phyloP scores from a whole-genome alignment of 768 basidiomycete genomes.

The Leccinum olivaceopallidum region DNA sequence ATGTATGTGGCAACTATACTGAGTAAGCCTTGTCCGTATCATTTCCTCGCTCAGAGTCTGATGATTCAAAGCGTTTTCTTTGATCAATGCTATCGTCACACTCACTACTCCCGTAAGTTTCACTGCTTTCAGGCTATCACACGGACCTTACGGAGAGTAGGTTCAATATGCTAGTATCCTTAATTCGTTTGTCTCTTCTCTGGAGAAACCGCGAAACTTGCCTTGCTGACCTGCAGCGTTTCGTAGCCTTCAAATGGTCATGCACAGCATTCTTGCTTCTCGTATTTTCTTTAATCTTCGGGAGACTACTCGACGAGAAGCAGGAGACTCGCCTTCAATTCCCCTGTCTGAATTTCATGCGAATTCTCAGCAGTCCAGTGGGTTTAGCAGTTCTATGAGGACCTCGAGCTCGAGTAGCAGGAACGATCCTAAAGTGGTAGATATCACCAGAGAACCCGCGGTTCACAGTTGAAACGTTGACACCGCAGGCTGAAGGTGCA shows the following conservation, averaged over 20 bases:
- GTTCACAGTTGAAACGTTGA: neutral
- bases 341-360: conserved; percentile 16
- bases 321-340: neutral
- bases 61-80: conserved; percentile 15
- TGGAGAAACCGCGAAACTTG: neutral
- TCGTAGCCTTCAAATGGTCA: conserved; percentile 21
- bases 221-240: neutral
- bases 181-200: conserved; percentile 16
- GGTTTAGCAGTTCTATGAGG: conserved; percentile 1
- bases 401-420: neutral
- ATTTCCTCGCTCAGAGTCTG: neutral
- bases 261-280: conserved; percentile 27
- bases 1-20: conserved; percentile 21
- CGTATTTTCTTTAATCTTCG: conserved; percentile 27
- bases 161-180: conserved; percentile 17
- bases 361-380: neutral
- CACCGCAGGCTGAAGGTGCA: neutral
- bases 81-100: conserved; percentile 17
- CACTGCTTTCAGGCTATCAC: neutral
- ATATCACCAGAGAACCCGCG: neutral
- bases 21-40: conserved; percentile 2
- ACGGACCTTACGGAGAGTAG: neutral
- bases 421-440: neutral
- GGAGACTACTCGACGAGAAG: conserved; percentile 16
- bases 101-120: conserved; percentile 12